These are phyloP conservation scores for Solidago caesia DNA, from an alignment of 129 eudicot genomes.

Conservation along the genomic window DNA sequence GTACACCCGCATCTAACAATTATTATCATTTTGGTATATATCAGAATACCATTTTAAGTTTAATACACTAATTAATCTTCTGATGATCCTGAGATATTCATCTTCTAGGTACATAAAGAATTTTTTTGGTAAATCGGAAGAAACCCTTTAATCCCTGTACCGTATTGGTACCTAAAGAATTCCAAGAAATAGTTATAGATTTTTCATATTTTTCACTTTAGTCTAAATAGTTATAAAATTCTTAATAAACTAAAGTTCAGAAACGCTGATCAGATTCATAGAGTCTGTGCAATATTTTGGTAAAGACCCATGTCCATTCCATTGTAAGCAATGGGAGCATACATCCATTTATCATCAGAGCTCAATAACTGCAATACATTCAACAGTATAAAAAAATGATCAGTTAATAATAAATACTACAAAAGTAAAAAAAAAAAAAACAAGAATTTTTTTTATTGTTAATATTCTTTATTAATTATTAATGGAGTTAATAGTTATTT, in stretches of 20 bases:
- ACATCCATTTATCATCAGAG: constrained; percentile 97
- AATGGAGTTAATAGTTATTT: neutral
- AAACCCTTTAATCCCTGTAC: too few relatives aligned
- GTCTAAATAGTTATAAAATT: neutral
- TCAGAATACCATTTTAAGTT: too few relatives aligned
- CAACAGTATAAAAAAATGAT: neutral
- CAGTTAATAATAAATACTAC: neutral
- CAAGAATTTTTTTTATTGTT: neutral
- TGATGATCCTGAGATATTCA: constrained; percentile 20
- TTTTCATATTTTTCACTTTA: neutral
- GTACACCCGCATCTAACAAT: too few relatives aligned
- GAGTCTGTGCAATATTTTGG: constrained; percentile 50
- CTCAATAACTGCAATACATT: constrained; percentile 61
- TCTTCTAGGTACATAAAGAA: constrained; percentile 25
- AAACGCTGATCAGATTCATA: constrained; percentile 23
- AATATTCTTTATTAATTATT: neutral
- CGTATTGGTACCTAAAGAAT: neutral
- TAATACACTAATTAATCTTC: neutral
- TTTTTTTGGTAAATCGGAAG: neutral
- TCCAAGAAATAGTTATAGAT: constrained; percentile 19
- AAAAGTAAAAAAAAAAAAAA: neutral
- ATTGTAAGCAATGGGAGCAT: constrained; percentile 94
- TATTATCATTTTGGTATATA: neutral
- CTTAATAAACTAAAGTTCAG: constrained; percentile 8
- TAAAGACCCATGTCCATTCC: constrained; percentile 88